Conservation (phyloP, 345 rosid species). For the Turritis glabra region DNA sequence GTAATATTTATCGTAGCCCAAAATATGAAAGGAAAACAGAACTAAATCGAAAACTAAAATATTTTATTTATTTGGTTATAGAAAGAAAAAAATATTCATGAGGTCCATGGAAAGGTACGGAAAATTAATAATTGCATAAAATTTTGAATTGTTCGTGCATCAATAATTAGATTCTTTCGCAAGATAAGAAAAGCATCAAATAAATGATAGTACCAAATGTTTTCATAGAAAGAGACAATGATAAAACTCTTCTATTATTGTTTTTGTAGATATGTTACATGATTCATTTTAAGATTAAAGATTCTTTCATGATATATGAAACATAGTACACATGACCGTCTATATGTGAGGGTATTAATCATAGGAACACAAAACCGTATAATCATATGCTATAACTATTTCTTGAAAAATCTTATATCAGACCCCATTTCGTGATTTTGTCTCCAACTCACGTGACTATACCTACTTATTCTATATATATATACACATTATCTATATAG, state of each 20-base stretch:
- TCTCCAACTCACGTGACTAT: conserved; percentile 29
- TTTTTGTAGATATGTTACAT: neutral
- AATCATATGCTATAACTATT: conserved; percentile 4
- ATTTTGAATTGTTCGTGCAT: conserved; percentile 32
- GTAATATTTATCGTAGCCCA: neutral
- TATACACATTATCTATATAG: neutral
- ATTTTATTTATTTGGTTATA: neutral
- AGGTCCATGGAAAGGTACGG: conserved; percentile 27
- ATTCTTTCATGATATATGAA: conserved; percentile 25
- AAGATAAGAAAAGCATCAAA: conserved; percentile 26
- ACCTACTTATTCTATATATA: neutral
- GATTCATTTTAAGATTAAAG: conserved; percentile 21
- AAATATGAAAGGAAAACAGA: neutral
- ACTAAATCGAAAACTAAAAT: neutral
- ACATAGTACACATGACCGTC: conserved; percentile 34
- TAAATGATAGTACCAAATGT: conserved; percentile 18
- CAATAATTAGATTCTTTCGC: conserved; percentile 20
- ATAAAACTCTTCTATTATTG: conserved; percentile 18
- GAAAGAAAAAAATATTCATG: neutral
- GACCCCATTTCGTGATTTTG: conserved; percentile 27
- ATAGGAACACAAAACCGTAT: conserved; percentile 25
- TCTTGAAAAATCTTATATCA: neutral
- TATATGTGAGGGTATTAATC: conserved; percentile 7
- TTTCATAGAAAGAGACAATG: conserved; percentile 20
- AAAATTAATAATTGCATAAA: conserved; percentile 23